Evolutionary conservation across 345 rosid species (phyloP), one percentile per base, ranked within the genome.

Genomic region (Balakata baccata): DNA sequence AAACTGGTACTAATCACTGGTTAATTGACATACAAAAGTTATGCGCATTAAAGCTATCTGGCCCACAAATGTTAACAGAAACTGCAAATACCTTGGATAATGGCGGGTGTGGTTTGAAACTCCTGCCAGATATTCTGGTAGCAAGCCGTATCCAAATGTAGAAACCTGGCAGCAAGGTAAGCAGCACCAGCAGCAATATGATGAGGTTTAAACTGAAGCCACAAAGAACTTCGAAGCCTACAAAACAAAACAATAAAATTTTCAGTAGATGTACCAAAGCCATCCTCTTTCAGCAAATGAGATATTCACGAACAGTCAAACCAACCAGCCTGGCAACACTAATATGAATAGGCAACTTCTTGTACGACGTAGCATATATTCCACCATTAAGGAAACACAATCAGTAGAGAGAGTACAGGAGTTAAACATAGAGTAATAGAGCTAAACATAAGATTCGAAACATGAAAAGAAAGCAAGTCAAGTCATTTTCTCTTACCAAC

Each of bases 101-200:
- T 78, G 49, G 86, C 81, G 1, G 92, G 93, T 45, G 96, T 85
- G 2, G 86, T 81, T 70, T 86, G 84, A 75, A 90, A 89, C 74
- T 90, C 96, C 71, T 75, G 86, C 93, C 93, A 89, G 75, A 90
- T 78, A 79, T 81, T 82, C 47, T 83, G 90, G 75, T 85, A 78
- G 52, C 78, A 72, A 25, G 88, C 78, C 69, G 87, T 87, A 75
- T 90, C 86, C 75, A 85, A 64, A 64, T 83, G 87, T 60, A 90
- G 79, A 53, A 85, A 81, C 81, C 83, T 86, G 51, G 92, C 89
- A 10, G 93, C 96, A 69, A 90, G 90, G 79, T 77, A 87, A 12
- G 90, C 91, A 75, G 91, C 96, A 81, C 93, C 96, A 11, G 90
- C 96, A 58, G 96, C 96, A 80, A 90, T 90, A 34, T 90, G 91